A percentile compares a stretch with the other conserved stretches of the same genome.
These are phyloP conservation scores for Cordyceps tenuipes DNA, from an alignment of 2,329 filamentous ascomycete genomes.

Conservation along the genomic window DNA sequence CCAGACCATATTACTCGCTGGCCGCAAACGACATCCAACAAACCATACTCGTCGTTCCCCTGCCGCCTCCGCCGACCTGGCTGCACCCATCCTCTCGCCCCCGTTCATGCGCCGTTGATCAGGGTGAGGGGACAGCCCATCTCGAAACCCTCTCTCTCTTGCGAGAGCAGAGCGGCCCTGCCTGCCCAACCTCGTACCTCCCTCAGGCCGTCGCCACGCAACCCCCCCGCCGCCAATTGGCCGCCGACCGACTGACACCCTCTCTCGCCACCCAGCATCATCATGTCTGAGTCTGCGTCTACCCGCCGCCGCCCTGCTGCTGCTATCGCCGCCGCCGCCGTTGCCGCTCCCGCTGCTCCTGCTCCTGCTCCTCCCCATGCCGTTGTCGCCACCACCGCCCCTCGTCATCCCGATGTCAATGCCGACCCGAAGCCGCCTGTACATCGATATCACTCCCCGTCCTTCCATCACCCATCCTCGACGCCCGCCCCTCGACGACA, in stretches of 20 bases:
- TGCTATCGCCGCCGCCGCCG: neutral
- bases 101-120: conserved; percentile 38
- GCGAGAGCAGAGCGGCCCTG: conserved; percentile 8
- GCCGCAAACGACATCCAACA: neutral
- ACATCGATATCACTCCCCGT: neutral
- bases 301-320: neutral
- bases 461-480: conserved; percentile 1
- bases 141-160: conserved; percentile 27
- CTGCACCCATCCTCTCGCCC: neutral
- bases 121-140: conserved; percentile 32
- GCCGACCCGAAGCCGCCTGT: neutral
- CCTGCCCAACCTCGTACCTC: neutral
- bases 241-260: neutral
- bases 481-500: neutral
- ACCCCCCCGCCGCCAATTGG: conserved; percentile 5
- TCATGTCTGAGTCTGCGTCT: conserved; percentile 12
- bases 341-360: too few relatives aligned
- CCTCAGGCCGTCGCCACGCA: neutral
- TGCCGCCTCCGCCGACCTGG: conserved; percentile 7
- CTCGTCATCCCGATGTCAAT: neutral
- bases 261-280: neutral
- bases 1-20: neutral
- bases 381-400: neutral
- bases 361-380: neutral
- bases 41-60: neutral